Evolutionary conservation across 495 filamentous ascomycete species (phyloP).

Genomic region (Neurospora tetraspora): DNA sequence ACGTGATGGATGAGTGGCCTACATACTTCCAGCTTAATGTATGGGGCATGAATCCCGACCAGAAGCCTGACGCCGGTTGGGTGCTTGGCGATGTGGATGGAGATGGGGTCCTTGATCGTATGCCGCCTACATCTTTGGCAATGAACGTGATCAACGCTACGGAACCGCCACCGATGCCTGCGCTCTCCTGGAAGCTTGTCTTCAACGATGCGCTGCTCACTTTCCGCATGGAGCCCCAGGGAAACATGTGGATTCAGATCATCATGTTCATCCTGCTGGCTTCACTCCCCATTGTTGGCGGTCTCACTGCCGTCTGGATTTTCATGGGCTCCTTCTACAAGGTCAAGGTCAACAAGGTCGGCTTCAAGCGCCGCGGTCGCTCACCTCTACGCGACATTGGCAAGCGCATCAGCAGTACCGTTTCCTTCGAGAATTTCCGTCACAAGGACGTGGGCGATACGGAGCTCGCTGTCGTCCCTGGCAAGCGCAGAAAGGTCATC

Average conservation of each 20-base stretch:
- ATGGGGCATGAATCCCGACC: slow-evolving; percentile 56
- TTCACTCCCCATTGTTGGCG: slow-evolving; percentile 39
- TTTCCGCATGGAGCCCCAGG: slow-evolving; percentile 43
- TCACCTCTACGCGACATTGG: slow-evolving; percentile 13
- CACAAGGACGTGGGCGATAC: slow-evolving; percentile 55
- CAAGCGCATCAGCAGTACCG: slow-evolving; percentile 13
- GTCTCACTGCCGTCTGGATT: slow-evolving; percentile 40
- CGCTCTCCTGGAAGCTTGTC: slow-evolving; percentile 45
- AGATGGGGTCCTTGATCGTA: slow-evolving; percentile 49
- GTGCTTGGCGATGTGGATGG: slow-evolving; percentile 52
- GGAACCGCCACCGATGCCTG: slow-evolving; percentile 41
- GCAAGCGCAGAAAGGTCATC: slow-evolving; percentile 44
- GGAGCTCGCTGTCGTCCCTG: slow-evolving; percentile 47
- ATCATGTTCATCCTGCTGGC: slow-evolving; percentile 45
- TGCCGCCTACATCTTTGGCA: slow-evolving; percentile 47
- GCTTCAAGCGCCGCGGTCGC: slow-evolving; percentile 37
- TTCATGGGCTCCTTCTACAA: slow-evolving; percentile 57
- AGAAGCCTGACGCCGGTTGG: slow-evolving; percentile 47
- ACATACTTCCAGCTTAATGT: slow-evolving; percentile 50
- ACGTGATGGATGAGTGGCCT: slow-evolving; percentile 55
- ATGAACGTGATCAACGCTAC: slow-evolving; percentile 48
- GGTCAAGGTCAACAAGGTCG: slow-evolving; percentile 50
- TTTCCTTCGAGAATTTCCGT: slow-evolving; percentile 14
- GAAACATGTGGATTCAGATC: slow-evolving; percentile 47
- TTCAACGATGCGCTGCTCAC: slow-evolving; percentile 40